Conservation (phyloP, 164 flowering plant species). For the Aristolochia fimbriata region DNA sequence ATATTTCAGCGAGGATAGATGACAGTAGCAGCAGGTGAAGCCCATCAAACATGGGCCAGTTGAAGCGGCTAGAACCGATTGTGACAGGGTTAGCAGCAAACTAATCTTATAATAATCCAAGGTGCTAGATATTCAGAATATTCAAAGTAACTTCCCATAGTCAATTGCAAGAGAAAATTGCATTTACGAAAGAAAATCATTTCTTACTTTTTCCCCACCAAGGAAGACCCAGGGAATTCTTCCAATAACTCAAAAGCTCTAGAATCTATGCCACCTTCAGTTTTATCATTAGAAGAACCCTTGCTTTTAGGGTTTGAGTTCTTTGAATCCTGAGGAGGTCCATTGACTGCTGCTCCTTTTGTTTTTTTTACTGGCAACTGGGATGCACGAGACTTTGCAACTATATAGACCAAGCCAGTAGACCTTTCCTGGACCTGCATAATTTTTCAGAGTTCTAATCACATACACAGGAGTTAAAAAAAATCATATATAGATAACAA, state of each 20-base stretch:
- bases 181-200: neutral
- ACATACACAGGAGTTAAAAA: neutral
- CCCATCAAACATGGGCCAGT: too few relatives aligned
- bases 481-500: neutral
- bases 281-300: slow-evolving; percentile 43
- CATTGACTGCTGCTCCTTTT: slow-evolving; percentile 39
- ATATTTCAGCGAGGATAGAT: too few relatives aligned
- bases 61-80: too few relatives aligned
- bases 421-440: slow-evolving; percentile 64
- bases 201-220: slow-evolving; percentile 78
- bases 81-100: too few relatives aligned
- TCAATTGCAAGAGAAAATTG: neutral
- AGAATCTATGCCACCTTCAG: slow-evolving; percentile 21
- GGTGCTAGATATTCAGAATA: neutral
- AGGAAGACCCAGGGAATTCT: slow-evolving; percentile 52
- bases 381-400: slow-evolving; percentile 78
- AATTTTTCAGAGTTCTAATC: neutral
- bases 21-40: too few relatives aligned
- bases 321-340: slow-evolving; percentile 27
- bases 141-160: neutral
- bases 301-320: slow-evolving; percentile 40
- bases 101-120: too few relatives aligned
- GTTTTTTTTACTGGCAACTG: slow-evolving; percentile 70
- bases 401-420: slow-evolving; percentile 58
- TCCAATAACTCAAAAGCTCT: slow-evolving; percentile 55